Conservation (phyloP, 345 rosid genomes). For the Lumnitzera littorea region DNA sequence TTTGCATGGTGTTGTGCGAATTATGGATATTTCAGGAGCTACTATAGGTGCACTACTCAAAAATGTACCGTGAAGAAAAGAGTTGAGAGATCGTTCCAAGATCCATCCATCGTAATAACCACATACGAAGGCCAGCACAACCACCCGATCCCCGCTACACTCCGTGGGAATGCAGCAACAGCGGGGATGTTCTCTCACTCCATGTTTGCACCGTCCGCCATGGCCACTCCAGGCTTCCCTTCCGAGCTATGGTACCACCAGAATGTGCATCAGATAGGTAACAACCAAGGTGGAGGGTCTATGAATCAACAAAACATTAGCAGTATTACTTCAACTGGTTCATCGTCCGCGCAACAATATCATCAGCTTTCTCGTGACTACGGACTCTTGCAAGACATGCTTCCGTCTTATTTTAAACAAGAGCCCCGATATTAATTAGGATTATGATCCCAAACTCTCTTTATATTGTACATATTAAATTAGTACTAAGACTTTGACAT, state of each 20-base stretch:
- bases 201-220: conserved; percentile 20
- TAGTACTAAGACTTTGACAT: conserved; percentile 1
- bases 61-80: conserved; percentile 82
- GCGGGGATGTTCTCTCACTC: conserved; percentile 34
- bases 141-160: conserved; percentile 65
- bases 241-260: conserved; percentile 29
- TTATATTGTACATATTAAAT: conserved; percentile 1
- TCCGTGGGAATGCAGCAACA: conserved; percentile 51
- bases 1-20: no score
- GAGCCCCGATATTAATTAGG: conserved; percentile 32
- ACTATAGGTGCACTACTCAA: conserved; percentile 88
- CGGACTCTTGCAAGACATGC: conserved; percentile 72
- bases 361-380: conserved; percentile 43
- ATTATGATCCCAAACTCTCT: not conserved
- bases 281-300: conserved; percentile 11
- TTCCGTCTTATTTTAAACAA: conserved; percentile 64
- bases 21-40: conserved; percentile 43
- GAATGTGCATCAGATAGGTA: conserved; percentile 13
- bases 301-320: conserved; percentile 24
- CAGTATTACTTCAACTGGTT: conserved; percentile 9
- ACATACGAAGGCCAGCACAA: conserved; percentile 90
- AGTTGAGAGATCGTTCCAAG: conserved; percentile 84
- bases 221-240: conserved; percentile 27
- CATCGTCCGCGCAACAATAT: conserved; percentile 11
- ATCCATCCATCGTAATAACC: conserved; percentile 81